Evolutionary conservation across 2,329 filamentous ascomycete species (phyloP).

Genomic region (Didymella glomerata): DNA sequence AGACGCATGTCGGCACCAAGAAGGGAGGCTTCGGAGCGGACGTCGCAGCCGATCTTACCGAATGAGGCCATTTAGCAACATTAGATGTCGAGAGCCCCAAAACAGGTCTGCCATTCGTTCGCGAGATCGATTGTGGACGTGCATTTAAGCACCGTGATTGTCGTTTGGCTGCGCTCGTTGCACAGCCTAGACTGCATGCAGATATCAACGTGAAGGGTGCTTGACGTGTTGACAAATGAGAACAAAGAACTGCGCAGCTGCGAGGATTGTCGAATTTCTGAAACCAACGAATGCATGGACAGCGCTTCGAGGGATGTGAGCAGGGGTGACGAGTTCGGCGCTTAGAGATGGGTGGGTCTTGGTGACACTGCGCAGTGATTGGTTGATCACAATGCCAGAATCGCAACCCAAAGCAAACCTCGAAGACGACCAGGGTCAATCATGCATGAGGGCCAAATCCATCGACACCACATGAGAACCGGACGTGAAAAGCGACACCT

Average conservation of each 20-base stretch:
- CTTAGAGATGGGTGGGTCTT: conserved; percentile 12
- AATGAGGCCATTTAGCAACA: conserved; percentile 9
- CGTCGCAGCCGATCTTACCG: conserved; percentile 9
- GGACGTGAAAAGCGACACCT: not conserved
- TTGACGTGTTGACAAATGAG: conserved; percentile 2
- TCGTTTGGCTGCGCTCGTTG: conserved; percentile 16
- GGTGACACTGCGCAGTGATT: conserved; percentile 8
- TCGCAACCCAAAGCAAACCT: not conserved
- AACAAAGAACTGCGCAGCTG: not conserved
- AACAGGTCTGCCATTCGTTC: conserved; percentile 13
- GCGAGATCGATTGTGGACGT: conserved; percentile 8
- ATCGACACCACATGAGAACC: not conserved
- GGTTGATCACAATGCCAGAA: not conserved
- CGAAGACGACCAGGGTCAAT: not conserved
- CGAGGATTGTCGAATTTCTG: conserved; percentile 3
- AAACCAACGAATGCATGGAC: conserved; percentile 19
- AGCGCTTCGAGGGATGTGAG: conserved; percentile 18
- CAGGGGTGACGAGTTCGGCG: conserved; percentile 15
- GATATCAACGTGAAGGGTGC: not conserved
- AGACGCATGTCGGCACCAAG: conserved; percentile 24
- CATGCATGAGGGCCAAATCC: not conserved
- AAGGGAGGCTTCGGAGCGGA: conserved; percentile 4
- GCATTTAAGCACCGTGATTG: conserved; percentile 35
- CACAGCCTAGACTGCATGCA: conserved; percentile 7
- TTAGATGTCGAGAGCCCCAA: not conserved